Evolutionary conservation across 768 basidiomycete genomes (phyloP), one percentile per base, ranked within the genome.

Genomic region (Leucosporidium scottii): DNA sequence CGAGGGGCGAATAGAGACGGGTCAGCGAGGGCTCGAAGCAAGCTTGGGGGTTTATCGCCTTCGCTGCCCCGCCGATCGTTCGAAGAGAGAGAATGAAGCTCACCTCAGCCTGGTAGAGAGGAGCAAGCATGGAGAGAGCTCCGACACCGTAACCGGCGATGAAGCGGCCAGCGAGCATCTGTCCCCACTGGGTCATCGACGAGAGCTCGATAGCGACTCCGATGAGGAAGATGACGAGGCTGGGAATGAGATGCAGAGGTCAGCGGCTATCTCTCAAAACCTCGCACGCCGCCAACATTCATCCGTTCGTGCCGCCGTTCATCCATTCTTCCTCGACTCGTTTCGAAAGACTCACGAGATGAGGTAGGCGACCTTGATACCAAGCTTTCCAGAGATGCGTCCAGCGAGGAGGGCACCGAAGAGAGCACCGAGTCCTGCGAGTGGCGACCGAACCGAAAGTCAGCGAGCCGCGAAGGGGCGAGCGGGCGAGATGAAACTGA

Each of bases 61-160:
- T n/a, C n/a, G n/a, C n/a, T n/a, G n/a, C n/a, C n/a, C n/a, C n/a
- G n/a, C n/a, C n/a, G n/a, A n/a, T n/a, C n/a, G n/a, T n/a, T n/a
- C n/a, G n/a, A n/a, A n/a, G 23, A 55, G 25, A 30, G 25, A 18
- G 27, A 55, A 55, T 7, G 28, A 55, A 25, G 12, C n/a, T 25
- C 28, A 55, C 54, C 54, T 57, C 55, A n/a, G 55, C 55, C 27
- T 92, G 90, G 75, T 85, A 93, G 0, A 89, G 86, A 8, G 91
- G 92, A 1, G 90, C 86, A 4, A 91, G 53, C 31, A 68, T 67
- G 17, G 67, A 68, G 39, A 72, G 67, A 20, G 55, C 23, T 30
- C 70, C 70, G 39, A 72, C 64, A 18, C 70, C 70, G 53, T 53
- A 71, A 27, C 58, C 58, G 44, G 58, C 36, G 58, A 59, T 68